Evolutionary conservation across 2,329 filamentous ascomycete species (phyloP).

Genomic region (Botryosphaeria dothidea): DNA sequence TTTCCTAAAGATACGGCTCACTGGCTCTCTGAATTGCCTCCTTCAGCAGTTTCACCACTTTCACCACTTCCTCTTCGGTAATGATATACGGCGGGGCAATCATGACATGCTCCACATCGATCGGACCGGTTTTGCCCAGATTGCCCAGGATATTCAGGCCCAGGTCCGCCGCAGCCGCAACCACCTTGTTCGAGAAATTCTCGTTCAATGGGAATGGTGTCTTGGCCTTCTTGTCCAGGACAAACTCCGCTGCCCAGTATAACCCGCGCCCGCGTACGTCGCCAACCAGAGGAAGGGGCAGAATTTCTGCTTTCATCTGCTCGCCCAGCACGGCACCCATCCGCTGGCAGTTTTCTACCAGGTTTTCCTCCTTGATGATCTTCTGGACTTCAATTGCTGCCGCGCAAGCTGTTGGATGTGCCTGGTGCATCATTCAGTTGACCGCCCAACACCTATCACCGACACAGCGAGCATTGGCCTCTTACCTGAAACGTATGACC

Average conservation of each 20-base stretch:
- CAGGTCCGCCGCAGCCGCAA: not conserved
- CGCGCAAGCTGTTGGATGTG: conserved; percentile 16
- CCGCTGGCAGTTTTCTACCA: not conserved
- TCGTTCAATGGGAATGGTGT: conserved; percentile 1
- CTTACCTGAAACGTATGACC: conserved; percentile 18
- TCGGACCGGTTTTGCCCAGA: conserved; percentile 7
- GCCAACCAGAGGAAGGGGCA: conserved; percentile 11
- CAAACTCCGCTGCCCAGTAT: conserved; percentile 2
- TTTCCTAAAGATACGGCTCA: conserved; percentile 15
- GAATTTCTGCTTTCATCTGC: conserved; percentile 5
- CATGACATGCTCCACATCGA: conserved; percentile 17
- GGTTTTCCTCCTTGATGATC: conserved; percentile 2
- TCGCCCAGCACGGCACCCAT: conserved; percentile 14
- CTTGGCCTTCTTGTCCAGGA: conserved; percentile 9
- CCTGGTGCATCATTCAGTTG: not conserved
- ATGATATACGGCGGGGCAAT: conserved; percentile 13
- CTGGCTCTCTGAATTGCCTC: conserved; percentile 8
- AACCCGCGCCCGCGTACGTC: conserved; percentile 14
- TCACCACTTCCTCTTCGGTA: conserved; percentile 7
- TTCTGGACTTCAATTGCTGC: conserved; percentile 17
- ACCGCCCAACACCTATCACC: not conserved
- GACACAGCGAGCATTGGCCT: not conserved
- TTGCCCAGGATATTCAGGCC: conserved; percentile 14
- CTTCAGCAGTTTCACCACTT: conserved; percentile 6
- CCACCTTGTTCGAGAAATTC: conserved; percentile 5